Conservation (phyloP, 164 flowering plant genomes). For the Akebia trifoliata region DNA sequence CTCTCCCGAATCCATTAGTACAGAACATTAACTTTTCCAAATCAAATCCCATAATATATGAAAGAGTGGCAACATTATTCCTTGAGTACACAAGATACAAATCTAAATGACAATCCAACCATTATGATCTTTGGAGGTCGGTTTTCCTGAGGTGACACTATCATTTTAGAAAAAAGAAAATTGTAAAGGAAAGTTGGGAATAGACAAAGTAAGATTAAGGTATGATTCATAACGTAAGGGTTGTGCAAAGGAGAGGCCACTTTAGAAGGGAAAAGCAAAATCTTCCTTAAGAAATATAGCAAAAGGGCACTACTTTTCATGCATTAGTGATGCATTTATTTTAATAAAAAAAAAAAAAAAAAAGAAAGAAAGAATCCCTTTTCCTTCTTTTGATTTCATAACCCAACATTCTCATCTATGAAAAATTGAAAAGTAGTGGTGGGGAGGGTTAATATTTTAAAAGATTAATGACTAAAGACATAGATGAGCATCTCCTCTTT, state of each 20-base stretch:
- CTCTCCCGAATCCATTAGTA: too few species aligned
- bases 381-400: conserved; percentile 37
- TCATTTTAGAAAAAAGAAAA: too few species aligned
- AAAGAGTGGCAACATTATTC: too few species aligned
- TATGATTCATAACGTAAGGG: conserved; percentile 60
- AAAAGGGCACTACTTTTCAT: conserved; percentile 67
- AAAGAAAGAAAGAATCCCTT: conserved; percentile 32
- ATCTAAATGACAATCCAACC: too few species aligned
- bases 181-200: conserved; percentile 16
- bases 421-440: conserved; percentile 41
- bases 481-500: conserved; percentile 49
- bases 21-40: too few species aligned
- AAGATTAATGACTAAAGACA: conserved; percentile 18
- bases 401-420: conserved; percentile 63
- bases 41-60: too few species aligned
- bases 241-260: conserved; percentile 51
- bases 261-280: conserved; percentile 52
- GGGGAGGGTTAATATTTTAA: conserved; percentile 15
- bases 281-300: conserved; percentile 52
- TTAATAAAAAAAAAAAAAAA: neutral
- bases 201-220: conserved; percentile 31
- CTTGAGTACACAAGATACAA: too few species aligned
- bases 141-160: too few species aligned
- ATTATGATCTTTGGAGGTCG: too few species aligned
- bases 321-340: conserved; percentile 36